Conservation (phyloP, 1,139 yeast species). For the Blastobotrys malaysiensis region DNA sequence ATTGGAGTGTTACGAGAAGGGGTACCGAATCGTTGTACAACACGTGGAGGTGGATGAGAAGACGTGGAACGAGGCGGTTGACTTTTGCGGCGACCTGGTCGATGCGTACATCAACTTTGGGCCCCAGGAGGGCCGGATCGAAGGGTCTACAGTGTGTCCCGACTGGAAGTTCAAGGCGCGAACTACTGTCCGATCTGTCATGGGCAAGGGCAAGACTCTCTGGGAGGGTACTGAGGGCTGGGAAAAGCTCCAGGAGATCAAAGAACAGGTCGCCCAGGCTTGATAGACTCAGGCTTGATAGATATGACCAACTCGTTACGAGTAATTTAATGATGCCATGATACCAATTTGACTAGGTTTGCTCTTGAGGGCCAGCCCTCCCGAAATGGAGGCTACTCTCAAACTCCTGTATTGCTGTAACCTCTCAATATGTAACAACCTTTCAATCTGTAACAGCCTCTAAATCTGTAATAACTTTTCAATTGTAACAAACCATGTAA, state of each 20-base stretch:
- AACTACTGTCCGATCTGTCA: conserved; percentile 62
- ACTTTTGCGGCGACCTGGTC: conserved; percentile 69
- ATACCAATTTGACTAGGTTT: neutral
- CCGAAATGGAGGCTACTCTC: no score
- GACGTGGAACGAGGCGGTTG: conserved; percentile 77
- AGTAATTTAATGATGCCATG: neutral
- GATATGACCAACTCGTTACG: no score
- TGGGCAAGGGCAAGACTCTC: conserved; percentile 70
- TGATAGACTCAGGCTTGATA: no score
- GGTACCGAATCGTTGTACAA: conserved; percentile 58
- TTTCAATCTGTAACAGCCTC: no score
- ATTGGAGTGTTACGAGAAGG: conserved; percentile 80
- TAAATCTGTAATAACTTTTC: no score
- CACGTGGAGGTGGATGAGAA: conserved; percentile 41
- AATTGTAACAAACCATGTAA: no score
- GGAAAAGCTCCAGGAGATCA: conserved; percentile 54
- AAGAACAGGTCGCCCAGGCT: conserved; percentile 23
- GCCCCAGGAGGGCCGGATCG: conserved; percentile 77
- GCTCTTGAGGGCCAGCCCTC: no score
- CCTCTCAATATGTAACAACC: no score
- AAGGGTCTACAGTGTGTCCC: conserved; percentile 77
- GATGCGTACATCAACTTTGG: conserved; percentile 89
- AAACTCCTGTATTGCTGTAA: no score
- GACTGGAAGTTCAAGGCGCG: conserved; percentile 89
- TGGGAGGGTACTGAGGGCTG: conserved; percentile 85